Evolutionary conservation across 139 green algal genomes (phyloP).

Genomic region (Chlamydomonas schloesseri): DNA sequence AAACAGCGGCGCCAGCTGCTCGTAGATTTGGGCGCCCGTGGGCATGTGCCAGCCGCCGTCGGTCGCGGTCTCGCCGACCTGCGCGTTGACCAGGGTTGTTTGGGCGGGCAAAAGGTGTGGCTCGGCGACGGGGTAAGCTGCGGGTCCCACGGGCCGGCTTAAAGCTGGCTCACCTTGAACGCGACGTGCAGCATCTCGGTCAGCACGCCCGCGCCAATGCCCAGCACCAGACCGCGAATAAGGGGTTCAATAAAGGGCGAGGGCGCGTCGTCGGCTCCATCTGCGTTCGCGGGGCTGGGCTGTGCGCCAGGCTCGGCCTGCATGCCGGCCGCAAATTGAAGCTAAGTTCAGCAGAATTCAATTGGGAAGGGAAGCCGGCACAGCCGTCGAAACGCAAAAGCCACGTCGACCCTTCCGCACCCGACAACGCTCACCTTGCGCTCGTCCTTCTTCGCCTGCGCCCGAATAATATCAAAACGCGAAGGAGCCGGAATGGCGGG

Average conservation of each 20-base stretch:
- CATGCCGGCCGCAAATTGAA: not conserved
- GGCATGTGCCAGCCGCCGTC: constrained; percentile 30
- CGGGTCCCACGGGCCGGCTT: too few species aligned
- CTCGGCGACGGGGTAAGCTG: not conserved
- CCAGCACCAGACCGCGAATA: constrained; percentile 63
- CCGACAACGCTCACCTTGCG: constrained; percentile 14
- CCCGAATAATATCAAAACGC: not conserved
- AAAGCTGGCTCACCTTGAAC: not conserved
- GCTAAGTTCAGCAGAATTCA: not conserved
- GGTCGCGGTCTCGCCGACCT: constrained; percentile 10
- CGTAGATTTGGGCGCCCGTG: constrained; percentile 12
- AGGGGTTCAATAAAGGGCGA: constrained; percentile 69
- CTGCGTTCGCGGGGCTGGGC: not conserved
- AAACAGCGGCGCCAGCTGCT: constrained; percentile 47
- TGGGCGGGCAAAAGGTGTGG: not conserved
- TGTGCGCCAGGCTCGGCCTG: not conserved
- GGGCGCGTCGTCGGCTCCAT: not conserved
- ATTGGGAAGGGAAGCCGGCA: not conserved
- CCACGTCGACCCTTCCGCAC: not conserved
- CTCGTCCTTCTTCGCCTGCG: not conserved
- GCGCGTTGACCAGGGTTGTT: not conserved
- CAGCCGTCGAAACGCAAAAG: not conserved
- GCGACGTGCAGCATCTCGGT: constrained; percentile 71
- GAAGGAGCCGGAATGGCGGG: not conserved
- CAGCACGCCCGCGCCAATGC: constrained; percentile 63